Percentiles rank a stretch among this genome's conserved stretches.
Conservation (phyloP, 768 basidiomycete species). For the Crassisporium funariophilum region DNA sequence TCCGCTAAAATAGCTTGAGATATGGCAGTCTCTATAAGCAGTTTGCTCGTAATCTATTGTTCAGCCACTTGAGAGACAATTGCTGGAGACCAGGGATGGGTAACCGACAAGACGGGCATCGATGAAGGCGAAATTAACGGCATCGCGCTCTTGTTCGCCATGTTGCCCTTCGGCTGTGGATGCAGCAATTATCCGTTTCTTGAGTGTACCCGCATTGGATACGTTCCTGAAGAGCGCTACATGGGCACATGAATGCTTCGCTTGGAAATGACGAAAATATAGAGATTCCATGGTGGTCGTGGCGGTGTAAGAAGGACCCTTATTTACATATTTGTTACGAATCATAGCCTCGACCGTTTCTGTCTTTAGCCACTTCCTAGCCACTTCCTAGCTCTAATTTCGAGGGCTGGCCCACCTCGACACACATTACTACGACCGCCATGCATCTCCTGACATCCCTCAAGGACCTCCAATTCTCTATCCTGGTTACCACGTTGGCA, state of each 20-base stretch:
- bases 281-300: constrained; percentile 67
- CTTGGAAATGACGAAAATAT: constrained; percentile 54
- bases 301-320: too few relatives aligned
- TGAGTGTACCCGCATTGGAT: constrained; percentile 59
- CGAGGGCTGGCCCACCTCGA: too few relatives aligned
- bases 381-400: too few relatives aligned
- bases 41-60: constrained; percentile 72
- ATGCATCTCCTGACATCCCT: not conserved
- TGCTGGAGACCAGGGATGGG: constrained; percentile 2
- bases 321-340: too few relatives aligned
- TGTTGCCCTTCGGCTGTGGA: constrained; percentile 56
- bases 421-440: too few relatives aligned
- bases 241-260: constrained; percentile 46
- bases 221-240: constrained; percentile 67
- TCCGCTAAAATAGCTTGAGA: constrained; percentile 78
- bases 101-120: constrained; percentile 76
- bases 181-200: constrained; percentile 70
- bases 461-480: not conserved
- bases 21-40: constrained; percentile 84
- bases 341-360: too few relatives aligned
- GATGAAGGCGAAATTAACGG: constrained; percentile 91
- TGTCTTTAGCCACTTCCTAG: too few relatives aligned
- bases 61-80: not conserved
- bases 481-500: not conserved
- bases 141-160: constrained; percentile 70